Evolutionary conservation across 2,329 filamentous ascomycete genomes (phyloP).

Genomic region (Botrytis sinoallii): DNA sequence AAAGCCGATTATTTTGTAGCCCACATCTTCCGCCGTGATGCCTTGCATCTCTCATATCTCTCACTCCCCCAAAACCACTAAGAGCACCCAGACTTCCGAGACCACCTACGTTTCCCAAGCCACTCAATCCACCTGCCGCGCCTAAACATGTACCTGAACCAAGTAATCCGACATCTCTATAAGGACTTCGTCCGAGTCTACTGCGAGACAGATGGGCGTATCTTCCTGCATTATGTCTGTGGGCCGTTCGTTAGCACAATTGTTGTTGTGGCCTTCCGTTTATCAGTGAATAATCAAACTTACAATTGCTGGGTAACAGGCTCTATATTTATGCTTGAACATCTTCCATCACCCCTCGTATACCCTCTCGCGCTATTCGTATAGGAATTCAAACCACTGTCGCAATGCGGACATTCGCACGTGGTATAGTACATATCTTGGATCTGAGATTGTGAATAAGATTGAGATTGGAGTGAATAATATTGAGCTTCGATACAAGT

Average conservation of each 20-base stretch:
- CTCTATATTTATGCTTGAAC: neutral
- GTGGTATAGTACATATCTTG: slow-evolving; percentile 8
- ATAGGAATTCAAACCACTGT: neutral
- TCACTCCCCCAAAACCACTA: neutral
- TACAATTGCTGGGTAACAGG: slow-evolving; percentile 6
- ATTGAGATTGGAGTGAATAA: neutral
- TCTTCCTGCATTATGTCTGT: neutral
- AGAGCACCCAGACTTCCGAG: neutral
- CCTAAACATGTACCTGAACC: slow-evolving; percentile 6
- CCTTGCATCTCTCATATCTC: slow-evolving; percentile 10
- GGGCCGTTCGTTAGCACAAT: neutral
- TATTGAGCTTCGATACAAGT: slow-evolving; percentile 10
- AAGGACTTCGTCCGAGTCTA: slow-evolving; percentile 12
- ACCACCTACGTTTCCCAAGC: neutral
- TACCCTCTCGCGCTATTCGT: neutral
- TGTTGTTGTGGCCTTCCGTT: neutral
- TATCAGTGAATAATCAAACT: neutral
- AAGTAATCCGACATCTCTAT: slow-evolving; percentile 9
- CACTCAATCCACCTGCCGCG: neutral
- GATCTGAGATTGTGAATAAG: neutral
- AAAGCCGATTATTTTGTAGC: neutral
- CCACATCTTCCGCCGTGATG: slow-evolving; percentile 11
- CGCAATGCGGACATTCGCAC: slow-evolving; percentile 20
- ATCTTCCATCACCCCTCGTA: neutral
- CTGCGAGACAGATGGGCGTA: neutral